Percentiles rank a stretch among this genome's conserved stretches.
These are phyloP conservation scores for Tolypocladium pustulatum DNA, from an alignment of 2,329 filamentous ascomycete species.

Conservation along the genomic window DNA sequence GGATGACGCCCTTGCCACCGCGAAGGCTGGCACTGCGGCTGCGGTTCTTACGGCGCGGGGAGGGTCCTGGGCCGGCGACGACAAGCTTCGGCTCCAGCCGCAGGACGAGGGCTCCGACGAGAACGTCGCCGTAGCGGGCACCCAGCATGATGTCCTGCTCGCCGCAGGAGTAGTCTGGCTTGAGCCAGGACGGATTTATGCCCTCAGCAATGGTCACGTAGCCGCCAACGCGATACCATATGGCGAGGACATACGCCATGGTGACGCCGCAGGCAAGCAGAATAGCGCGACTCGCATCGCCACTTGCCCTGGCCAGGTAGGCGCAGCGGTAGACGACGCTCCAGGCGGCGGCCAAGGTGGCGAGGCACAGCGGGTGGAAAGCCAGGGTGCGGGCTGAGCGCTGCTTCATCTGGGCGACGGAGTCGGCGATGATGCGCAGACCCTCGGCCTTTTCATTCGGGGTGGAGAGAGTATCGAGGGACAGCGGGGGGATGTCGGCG, in stretches of 20 bases:
- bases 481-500: conserved; percentile 51
- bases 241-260: conserved; percentile 51
- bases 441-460: conserved; percentile 55
- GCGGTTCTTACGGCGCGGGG: conserved; percentile 21
- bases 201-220: conserved; percentile 56
- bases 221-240: conserved; percentile 47
- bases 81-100: conserved; percentile 42
- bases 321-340: conserved; percentile 34
- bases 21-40: conserved; percentile 29
- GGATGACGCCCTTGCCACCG: conserved; percentile 59
- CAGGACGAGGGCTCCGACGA: conserved; percentile 63
- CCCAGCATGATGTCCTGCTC: conserved; percentile 51
- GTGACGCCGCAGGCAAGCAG: conserved; percentile 50
- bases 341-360: conserved; percentile 33
- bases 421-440: conserved; percentile 67
- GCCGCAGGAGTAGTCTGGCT: conserved; percentile 21
- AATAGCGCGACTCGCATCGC: conserved; percentile 43
- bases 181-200: conserved; percentile 52
- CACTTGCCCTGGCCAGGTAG: conserved; percentile 24
- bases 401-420: conserved; percentile 72
- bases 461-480: conserved; percentile 44
- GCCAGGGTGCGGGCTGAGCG: conserved; percentile 52
- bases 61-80: conserved; percentile 4
- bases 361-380: conserved; percentile 47
- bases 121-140: conserved; percentile 53